phyloP scores from a whole-genome alignment of 2,329 filamentous ascomycete species.

The Cadophora sp. region DNA sequence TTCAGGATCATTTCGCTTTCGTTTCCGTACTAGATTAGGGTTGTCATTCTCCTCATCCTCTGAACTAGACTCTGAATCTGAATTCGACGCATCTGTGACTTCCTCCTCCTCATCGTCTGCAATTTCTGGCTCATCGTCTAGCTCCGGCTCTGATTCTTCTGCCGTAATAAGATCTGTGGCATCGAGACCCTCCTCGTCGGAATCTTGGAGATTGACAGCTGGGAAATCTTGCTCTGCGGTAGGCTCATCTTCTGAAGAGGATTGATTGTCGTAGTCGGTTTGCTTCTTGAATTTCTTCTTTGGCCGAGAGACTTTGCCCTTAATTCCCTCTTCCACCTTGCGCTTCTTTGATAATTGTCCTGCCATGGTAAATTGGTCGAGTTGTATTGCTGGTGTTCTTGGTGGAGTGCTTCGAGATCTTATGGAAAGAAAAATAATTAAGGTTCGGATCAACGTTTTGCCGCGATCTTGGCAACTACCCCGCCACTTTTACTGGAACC shows the following conservation, averaged over 20 bases:
- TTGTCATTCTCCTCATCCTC: constrained; percentile 50
- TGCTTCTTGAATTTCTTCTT: constrained; percentile 69
- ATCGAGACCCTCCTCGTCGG: constrained; percentile 43
- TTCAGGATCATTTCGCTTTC: constrained; percentile 89
- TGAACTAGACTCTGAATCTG: constrained; percentile 41
- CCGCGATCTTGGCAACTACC: constrained; percentile 24
- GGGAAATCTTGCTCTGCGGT: constrained; percentile 51
- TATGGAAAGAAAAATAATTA: constrained; percentile 30
- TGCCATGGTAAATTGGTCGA: constrained; percentile 38
- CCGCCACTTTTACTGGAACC: constrained; percentile 22
- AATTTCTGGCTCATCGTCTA: constrained; percentile 36
- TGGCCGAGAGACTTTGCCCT: constrained; percentile 53
- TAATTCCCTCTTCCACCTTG: constrained; percentile 64
- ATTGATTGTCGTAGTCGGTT: constrained; percentile 65
- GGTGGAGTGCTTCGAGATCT: constrained; percentile 5
- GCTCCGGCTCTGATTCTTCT: constrained; percentile 36
- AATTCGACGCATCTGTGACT: constrained; percentile 47
- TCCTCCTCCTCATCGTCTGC: constrained; percentile 40
- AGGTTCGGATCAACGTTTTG: constrained; percentile 20
- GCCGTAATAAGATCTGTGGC: constrained; percentile 37
- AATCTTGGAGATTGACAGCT: constrained; percentile 55
- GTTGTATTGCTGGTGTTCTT: neutral
- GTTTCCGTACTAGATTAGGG: constrained; percentile 56
- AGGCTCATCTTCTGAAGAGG: constrained; percentile 59
- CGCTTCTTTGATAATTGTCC: constrained; percentile 55